phyloP scores from a whole-genome alignment of 1,284 basidiomycete species.

The Rhodotorula sp. region DNA sequence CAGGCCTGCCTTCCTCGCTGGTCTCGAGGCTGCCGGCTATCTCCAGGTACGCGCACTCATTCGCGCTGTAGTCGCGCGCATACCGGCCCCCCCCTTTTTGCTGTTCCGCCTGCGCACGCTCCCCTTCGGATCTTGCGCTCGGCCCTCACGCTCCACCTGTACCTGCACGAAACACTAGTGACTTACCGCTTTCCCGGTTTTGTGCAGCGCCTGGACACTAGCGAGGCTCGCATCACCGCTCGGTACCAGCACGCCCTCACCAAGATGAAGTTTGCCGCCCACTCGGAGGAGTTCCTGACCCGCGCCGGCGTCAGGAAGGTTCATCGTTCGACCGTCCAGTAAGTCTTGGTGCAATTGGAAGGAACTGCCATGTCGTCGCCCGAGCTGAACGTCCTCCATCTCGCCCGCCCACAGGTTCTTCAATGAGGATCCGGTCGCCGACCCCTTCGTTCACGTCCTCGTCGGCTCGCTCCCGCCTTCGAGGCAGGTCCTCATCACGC shows the following conservation, averaged over 20 bases:
- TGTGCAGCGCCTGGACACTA: conserved; percentile 29
- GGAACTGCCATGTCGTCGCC: neutral
- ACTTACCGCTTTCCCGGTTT: neutral
- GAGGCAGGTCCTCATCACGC: conserved; percentile 13
- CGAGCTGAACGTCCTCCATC: too few relatives aligned
- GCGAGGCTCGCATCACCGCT: conserved; percentile 33
- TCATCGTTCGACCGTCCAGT: conserved; percentile 36
- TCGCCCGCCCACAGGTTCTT: conserved; percentile 19
- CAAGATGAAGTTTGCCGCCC: conserved; percentile 33
- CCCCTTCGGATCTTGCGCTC: too few relatives aligned
- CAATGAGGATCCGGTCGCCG: conserved; percentile 31
- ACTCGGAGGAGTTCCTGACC: conserved; percentile 33
- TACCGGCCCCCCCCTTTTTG: too few relatives aligned
- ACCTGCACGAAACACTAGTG: too few relatives aligned
- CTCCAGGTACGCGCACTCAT: conserved; percentile 17
- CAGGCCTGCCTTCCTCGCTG: conserved; percentile 26
- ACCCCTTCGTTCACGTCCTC: conserved; percentile 35
- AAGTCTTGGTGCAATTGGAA: neutral
- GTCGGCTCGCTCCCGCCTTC: conserved; percentile 27
- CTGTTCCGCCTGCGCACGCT: too few relatives aligned
- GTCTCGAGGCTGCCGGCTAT: conserved; percentile 33
- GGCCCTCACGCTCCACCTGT: too few relatives aligned
- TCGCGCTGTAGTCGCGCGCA: too few relatives aligned
- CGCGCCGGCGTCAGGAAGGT: conserved; percentile 31
- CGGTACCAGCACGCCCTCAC: conserved; percentile 36